These are phyloP conservation scores for Linnemannia zychae DNA, from an alignment of 192 early-diverging fungal genomes.

Conservation along the genomic window DNA sequence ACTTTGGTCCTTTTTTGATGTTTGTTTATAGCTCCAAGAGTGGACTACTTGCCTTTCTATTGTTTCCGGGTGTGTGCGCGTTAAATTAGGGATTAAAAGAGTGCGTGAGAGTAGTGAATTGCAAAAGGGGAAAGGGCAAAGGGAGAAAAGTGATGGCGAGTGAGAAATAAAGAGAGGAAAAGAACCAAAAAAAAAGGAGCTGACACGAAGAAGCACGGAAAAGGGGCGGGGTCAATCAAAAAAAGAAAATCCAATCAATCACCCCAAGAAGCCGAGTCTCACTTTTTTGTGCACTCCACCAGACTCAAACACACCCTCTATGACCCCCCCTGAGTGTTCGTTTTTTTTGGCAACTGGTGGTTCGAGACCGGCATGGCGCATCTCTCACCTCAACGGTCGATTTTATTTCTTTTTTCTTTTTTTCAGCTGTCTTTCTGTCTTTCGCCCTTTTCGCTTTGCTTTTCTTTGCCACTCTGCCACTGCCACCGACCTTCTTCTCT, in stretches of 20 bases:
- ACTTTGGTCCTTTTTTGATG: too few relatives aligned
- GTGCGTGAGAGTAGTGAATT: too few relatives aligned
- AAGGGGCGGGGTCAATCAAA: neutral
- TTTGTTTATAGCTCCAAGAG: too few relatives aligned
- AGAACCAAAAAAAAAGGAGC: neutral
- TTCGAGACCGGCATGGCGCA: slow-evolving; percentile 2
- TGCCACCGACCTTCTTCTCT: neutral
- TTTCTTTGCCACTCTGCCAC: too few relatives aligned
- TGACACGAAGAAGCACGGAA: neutral
- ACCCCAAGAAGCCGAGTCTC: too few relatives aligned
- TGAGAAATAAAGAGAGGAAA: neutral
- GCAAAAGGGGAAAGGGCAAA: neutral
- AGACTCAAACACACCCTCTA: neutral
- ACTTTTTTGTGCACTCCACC: neutral
- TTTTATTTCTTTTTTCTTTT: neutral
- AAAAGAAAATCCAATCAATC: too few relatives aligned
- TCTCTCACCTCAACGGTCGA: too few relatives aligned
- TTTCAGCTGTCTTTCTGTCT: neutral
- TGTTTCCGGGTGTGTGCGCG: too few relatives aligned
- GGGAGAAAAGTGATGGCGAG: neutral
- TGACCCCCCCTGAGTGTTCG: neutral
- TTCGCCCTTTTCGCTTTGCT: too few relatives aligned
- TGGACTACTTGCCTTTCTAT: too few relatives aligned
- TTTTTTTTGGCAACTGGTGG: too few relatives aligned
- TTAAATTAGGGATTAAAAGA: too few relatives aligned